Percentiles rank a stretch among this genome's conserved stretches.
Evolutionary conservation across 495 filamentous ascomycete species (phyloP).

Genomic region (Penicillium steckii): DNA sequence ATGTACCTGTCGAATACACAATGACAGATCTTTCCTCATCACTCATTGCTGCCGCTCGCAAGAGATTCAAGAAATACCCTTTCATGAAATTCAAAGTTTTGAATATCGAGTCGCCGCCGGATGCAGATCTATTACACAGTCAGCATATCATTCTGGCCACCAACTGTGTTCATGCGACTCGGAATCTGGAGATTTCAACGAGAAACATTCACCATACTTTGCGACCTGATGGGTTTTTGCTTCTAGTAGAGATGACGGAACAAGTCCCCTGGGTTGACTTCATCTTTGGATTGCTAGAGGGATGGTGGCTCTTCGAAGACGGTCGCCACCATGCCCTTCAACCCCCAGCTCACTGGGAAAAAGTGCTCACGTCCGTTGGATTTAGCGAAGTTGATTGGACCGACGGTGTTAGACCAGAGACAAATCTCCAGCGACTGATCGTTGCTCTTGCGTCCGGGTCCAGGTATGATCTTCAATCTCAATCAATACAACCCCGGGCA

Average conservation of each 20-base stretch:
- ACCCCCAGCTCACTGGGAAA: constrained; percentile 27
- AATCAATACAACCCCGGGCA: neutral
- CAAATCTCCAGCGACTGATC: neutral
- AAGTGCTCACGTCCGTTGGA: constrained; percentile 2
- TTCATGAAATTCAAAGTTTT: constrained; percentile 29
- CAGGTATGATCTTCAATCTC: neutral
- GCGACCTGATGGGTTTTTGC: constrained; percentile 33
- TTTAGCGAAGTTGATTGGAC: neutral
- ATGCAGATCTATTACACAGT: constrained; percentile 6
- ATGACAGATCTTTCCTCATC: constrained; percentile 42
- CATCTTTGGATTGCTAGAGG: constrained; percentile 47
- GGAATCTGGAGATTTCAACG: constrained; percentile 22
- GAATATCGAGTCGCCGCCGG: constrained; percentile 33
- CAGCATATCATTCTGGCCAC: constrained; percentile 35
- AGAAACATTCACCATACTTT: constrained; percentile 30
- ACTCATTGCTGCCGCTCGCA: constrained; percentile 30
- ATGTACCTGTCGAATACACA: constrained; percentile 33
- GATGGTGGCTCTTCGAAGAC: constrained; percentile 50
- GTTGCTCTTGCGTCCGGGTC: neutral
- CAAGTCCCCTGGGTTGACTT: constrained; percentile 40
- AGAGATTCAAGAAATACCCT: constrained; percentile 5
- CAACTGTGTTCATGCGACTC: constrained; percentile 47
- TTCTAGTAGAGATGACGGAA: constrained; percentile 39
- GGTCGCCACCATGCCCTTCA: constrained; percentile 40
- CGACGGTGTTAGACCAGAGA: neutral